These are phyloP conservation scores for Blastocystis sp. DNA, from an alignment of 352 stramenopile genomes.

Conservation along the genomic window DNA sequence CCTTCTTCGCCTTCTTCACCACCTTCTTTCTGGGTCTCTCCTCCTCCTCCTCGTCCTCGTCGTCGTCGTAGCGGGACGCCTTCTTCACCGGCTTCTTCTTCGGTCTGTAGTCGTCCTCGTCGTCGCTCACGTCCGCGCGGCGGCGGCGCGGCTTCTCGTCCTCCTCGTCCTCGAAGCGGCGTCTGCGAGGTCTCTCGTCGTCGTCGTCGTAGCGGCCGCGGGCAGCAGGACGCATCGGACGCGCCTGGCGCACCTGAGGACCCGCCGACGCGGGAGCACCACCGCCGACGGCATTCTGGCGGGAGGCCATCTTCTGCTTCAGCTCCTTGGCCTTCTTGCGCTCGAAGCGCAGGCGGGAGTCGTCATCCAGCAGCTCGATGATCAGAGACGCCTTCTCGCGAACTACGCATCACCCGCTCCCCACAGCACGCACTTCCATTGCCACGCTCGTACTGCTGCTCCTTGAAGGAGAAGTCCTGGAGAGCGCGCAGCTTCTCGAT, in stretches of 20 bases:
- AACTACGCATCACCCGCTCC: constrained; percentile 71
- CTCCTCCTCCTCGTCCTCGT: constrained; percentile 20
- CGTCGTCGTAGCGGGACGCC: no score
- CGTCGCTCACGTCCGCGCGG: not conserved
- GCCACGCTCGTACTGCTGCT: constrained; percentile 81
- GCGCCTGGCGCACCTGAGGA: constrained; percentile 27
- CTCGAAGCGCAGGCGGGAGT: constrained; percentile 82
- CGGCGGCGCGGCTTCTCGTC: not conserved
- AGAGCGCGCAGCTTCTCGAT: constrained; percentile 83
- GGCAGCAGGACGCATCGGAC: not conserved
- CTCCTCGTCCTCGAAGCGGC: constrained; percentile 54
- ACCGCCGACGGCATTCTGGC: constrained; percentile 51
- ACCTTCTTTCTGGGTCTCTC: no score
- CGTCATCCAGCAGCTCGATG: constrained; percentile 83
- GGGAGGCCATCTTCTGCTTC: constrained; percentile 77
- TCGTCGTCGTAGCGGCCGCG: constrained; percentile 24
- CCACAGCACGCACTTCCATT: constrained; percentile 73
- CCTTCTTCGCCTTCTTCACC: no score
- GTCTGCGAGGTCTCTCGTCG: constrained; percentile 29
- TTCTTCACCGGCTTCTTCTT: no score
- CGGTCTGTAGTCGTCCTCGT: no score
- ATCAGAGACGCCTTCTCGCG: constrained; percentile 85
- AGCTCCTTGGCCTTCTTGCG: constrained; percentile 81
- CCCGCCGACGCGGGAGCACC: constrained; percentile 50
- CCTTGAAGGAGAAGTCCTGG: constrained; percentile 84